These are phyloP conservation scores for Leersia perrieri DNA, from an alignment of 176 grass and related monocot species.

Conservation along the genomic window DNA sequence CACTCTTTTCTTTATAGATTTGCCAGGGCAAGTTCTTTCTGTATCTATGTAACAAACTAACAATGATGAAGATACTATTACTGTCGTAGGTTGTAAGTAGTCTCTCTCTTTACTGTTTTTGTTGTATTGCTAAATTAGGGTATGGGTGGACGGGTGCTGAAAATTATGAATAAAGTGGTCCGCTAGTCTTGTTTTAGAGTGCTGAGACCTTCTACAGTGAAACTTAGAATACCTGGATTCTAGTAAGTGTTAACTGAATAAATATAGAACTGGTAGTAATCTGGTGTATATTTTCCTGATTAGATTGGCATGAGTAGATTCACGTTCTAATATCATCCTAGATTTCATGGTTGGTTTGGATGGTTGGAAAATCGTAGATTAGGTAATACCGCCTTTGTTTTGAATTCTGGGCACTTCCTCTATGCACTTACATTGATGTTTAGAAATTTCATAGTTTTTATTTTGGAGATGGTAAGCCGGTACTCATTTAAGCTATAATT, in stretches of 20 bases:
- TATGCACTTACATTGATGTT: background rate
- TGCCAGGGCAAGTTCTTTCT: background rate
- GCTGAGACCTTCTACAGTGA: background rate
- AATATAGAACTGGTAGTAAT: background rate
- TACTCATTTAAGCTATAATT: background rate
- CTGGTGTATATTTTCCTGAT: background rate
- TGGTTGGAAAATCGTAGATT: background rate
- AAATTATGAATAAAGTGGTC: background rate
- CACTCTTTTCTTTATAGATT: background rate
- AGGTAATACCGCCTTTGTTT: background rate
- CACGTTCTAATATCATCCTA: background rate
- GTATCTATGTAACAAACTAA: background rate
- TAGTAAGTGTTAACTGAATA: background rate
- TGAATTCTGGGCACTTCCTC: background rate
- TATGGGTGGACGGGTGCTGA: background rate
- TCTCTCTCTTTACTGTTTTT: background rate
- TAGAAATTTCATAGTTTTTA: conserved; percentile 16
- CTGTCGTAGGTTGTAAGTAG: background rate
- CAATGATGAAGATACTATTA: background rate
- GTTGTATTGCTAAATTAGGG: background rate
- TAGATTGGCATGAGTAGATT: background rate
- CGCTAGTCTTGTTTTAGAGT: background rate
- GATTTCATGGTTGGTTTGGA: background rate
- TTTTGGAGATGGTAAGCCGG: background rate
- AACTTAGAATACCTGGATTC: background rate